Evolutionary conservation across 2,329 filamentous ascomycete species (phyloP).

Genomic region (Cladorrhinum sp.): DNA sequence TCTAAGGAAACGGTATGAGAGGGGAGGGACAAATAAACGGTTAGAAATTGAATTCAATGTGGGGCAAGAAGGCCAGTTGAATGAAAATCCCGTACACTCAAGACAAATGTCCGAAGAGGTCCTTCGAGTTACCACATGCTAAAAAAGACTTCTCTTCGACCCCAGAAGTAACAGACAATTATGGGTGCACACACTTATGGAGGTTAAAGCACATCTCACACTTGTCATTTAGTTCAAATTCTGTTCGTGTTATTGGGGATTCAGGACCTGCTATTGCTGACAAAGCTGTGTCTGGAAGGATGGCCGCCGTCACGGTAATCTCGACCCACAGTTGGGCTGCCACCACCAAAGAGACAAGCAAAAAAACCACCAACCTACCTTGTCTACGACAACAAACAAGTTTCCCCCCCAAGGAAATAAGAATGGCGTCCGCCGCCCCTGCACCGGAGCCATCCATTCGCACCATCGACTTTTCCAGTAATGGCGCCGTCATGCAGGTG

Average conservation of each 20-base stretch:
- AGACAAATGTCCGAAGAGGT: neutral
- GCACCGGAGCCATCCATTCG: neutral
- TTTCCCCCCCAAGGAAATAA: neutral
- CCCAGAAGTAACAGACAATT: neutral
- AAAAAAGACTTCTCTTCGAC: neutral
- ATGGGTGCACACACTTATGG: neutral
- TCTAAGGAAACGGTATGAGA: neutral
- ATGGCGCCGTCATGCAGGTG: conserved; percentile 14
- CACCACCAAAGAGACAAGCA: neutral
- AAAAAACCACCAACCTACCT: neutral
- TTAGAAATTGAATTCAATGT: neutral
- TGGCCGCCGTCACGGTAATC: neutral
- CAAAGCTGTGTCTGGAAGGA: neutral
- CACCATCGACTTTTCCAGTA: conserved; percentile 16
- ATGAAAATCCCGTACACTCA: neutral
- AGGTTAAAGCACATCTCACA: neutral
- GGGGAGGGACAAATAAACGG: neutral
- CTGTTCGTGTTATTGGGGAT: neutral
- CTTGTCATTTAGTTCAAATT: too few relatives aligned
- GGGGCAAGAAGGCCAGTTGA: neutral
- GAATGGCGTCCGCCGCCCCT: neutral
- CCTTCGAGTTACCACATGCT: neutral
- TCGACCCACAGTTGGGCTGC: neutral
- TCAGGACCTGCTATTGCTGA: neutral
- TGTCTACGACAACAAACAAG: too few relatives aligned